Conservation (phyloP, 2,329 filamentous ascomycete species). For the Trichoderma breve region DNA sequence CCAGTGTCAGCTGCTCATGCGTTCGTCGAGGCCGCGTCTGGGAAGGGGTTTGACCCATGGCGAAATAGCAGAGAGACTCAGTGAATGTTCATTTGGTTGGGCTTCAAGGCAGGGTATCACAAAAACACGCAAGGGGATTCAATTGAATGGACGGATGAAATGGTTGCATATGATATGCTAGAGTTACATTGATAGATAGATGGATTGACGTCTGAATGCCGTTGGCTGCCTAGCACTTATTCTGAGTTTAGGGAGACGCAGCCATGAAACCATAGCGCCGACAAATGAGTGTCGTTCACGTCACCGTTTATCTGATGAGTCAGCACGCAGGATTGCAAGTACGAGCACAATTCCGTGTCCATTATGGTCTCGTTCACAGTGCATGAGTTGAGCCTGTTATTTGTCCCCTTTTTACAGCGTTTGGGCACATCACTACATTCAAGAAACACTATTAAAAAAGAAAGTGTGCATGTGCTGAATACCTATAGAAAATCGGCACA, state of each 20-base stretch:
- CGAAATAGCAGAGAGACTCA: slow-evolving; percentile 25
- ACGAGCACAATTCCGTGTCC: not conserved
- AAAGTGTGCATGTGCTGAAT: not conserved
- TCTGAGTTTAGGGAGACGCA: not conserved
- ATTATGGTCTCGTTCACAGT: not conserved
- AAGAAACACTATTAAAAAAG: not conserved
- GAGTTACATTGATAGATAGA: not conserved
- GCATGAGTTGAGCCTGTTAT: not conserved
- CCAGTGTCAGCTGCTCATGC: slow-evolving; percentile 50
- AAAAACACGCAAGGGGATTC: not conserved
- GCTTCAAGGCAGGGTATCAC: slow-evolving; percentile 8
- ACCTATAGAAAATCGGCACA: not conserved
- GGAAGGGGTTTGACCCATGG: slow-evolving; percentile 54
- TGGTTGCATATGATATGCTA: not conserved
- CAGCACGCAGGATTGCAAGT: not conserved
- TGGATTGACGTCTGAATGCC: not conserved
- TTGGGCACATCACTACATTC: too few species aligned
- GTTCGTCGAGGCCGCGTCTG: slow-evolving; percentile 46
- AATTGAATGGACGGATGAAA: not conserved
- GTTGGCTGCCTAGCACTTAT: not conserved
- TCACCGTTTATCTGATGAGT: not conserved
- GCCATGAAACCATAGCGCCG: not conserved
- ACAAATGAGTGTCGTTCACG: not conserved
- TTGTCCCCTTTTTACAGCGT: not conserved
- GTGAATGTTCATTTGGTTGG: not conserved